Conservation (phyloP, 495 filamentous ascomycete species). For the Penicillium diatomitis region DNA sequence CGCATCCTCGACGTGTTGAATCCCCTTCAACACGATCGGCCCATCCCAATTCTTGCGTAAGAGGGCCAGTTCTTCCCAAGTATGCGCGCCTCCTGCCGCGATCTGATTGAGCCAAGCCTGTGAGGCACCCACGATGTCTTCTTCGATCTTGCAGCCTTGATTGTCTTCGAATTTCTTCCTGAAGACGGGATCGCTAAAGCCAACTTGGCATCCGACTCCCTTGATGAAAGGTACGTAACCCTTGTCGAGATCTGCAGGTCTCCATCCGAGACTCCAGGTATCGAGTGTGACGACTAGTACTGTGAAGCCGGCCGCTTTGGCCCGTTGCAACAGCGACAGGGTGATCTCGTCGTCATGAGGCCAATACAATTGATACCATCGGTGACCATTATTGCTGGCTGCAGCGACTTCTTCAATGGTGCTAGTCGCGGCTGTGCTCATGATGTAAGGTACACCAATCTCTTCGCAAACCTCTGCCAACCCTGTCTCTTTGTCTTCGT, state of each 20-base stretch:
- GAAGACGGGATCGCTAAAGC: conserved; percentile 54
- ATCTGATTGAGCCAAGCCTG: conserved; percentile 41
- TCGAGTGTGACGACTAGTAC: conserved; percentile 38
- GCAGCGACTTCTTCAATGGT: conserved; percentile 47
- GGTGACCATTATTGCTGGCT: conserved; percentile 30
- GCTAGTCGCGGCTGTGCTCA: conserved; percentile 48
- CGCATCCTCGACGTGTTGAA: conserved; percentile 44
- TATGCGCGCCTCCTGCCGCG: conserved; percentile 41
- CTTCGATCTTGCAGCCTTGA: conserved; percentile 37
- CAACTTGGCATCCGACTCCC: conserved; percentile 35
- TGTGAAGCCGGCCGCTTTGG: conserved; percentile 41
- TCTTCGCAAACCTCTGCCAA: conserved; percentile 44
- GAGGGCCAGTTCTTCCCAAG: conserved; percentile 50
- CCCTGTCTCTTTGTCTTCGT: conserved; percentile 44
- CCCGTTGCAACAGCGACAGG: conserved; percentile 49
- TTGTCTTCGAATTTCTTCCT: conserved; percentile 43
- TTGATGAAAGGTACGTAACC: conserved; percentile 45
- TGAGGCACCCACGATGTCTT: conserved; percentile 36
- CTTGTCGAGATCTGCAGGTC: conserved; percentile 56
- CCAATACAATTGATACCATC: conserved; percentile 66
- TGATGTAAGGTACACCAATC: conserved; percentile 44
- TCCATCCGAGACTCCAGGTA: conserved; percentile 39
- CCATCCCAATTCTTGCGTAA: conserved; percentile 52
- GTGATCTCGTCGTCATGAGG: conserved; percentile 51
- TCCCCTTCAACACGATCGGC: conserved; percentile 44